Percentiles rank a stretch among this genome's conserved stretches.
Evolutionary conservation across 1,284 basidiomycete genomes (phyloP).

Genomic region (Puccinia horiana): DNA sequence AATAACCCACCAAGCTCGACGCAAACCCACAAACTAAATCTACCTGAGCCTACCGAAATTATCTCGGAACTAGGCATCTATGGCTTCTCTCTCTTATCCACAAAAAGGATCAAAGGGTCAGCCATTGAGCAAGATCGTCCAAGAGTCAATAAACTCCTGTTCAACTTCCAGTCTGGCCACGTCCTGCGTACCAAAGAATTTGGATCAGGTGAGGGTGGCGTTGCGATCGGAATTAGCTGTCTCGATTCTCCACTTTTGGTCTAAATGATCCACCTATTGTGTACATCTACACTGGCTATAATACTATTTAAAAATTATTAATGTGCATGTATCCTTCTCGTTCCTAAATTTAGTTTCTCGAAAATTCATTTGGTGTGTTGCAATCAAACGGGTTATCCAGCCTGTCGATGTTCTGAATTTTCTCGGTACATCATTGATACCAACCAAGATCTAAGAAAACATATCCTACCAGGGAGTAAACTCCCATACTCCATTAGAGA

Average conservation of each 20-base stretch:
- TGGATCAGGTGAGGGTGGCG: conserved; percentile 90
- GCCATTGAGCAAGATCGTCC: conserved; percentile 51
- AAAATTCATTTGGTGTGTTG: no score
- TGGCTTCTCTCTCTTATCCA: conserved; percentile 78
- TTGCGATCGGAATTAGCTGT: conserved; percentile 86
- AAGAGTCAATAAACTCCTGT: conserved; percentile 56
- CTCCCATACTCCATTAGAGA: no score
- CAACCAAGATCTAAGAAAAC: no score
- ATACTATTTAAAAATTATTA: no score
- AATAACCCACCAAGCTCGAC: neutral
- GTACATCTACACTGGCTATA: no score
- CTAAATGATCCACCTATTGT: no score
- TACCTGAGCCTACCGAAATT: conserved; percentile 66
- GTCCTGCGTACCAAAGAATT: conserved; percentile 87
- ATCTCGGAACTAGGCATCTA: conserved; percentile 91
- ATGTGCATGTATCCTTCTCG: no score
- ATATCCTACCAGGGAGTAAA: no score
- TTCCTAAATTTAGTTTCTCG: no score
- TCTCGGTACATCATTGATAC: no score
- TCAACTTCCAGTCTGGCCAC: conserved; percentile 74
- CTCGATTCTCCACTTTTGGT: conserved; percentile 67
- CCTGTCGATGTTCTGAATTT: no score
- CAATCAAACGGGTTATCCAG: no score
- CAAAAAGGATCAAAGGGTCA: conserved; percentile 16
- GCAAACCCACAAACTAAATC: conserved; percentile 55